These are phyloP conservation scores for Selaginella tamariscina DNA, from an alignment of 75 land plant species.

Conservation along the genomic window DNA sequence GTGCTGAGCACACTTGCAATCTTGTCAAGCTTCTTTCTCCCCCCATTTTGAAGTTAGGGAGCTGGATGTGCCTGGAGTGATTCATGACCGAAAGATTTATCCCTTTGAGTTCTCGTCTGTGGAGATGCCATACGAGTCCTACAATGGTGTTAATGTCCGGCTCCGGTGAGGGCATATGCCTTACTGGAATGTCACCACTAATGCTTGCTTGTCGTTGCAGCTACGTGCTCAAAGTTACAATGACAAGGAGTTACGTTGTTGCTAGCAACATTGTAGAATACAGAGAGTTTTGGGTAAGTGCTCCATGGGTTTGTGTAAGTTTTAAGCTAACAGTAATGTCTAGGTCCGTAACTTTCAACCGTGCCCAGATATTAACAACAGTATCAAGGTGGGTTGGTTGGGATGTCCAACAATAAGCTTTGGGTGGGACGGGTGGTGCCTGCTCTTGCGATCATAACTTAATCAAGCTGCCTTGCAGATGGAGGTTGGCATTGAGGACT, in stretches of 20 bases:
- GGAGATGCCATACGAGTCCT: conserved; percentile 98
- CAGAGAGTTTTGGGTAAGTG: conserved; percentile 70
- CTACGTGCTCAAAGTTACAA: conserved; percentile 87
- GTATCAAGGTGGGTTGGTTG: conserved; percentile 98
- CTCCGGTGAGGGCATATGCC: conserved; percentile 52
- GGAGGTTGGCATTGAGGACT: conserved; percentile 99
- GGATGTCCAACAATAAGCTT: no score
- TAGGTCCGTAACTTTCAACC: conserved; percentile 91
- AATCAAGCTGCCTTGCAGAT: conserved; percentile 36
- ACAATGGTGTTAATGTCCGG: conserved; percentile 92
- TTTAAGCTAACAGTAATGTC: not conserved
- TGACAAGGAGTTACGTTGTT: conserved; percentile 73
- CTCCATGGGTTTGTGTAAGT: conserved; percentile 6
- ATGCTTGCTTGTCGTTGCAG: conserved; percentile 26
- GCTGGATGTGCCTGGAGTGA: conserved; percentile 93
- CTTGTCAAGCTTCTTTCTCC: not conserved
- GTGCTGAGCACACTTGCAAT: conserved; percentile 10
- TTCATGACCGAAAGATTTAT: conserved; percentile 79
- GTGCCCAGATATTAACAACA: conserved; percentile 72
- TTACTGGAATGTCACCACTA: no score
- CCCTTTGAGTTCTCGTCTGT: conserved; percentile 97
- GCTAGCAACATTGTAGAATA: conserved; percentile 76
- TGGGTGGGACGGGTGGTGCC: no score
- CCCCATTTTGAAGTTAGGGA: conserved; percentile 60
- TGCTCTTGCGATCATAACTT: not conserved